These are phyloP conservation scores for Populus tremula DNA, from an alignment of 345 rosid genomes.

Conservation along the genomic window DNA sequence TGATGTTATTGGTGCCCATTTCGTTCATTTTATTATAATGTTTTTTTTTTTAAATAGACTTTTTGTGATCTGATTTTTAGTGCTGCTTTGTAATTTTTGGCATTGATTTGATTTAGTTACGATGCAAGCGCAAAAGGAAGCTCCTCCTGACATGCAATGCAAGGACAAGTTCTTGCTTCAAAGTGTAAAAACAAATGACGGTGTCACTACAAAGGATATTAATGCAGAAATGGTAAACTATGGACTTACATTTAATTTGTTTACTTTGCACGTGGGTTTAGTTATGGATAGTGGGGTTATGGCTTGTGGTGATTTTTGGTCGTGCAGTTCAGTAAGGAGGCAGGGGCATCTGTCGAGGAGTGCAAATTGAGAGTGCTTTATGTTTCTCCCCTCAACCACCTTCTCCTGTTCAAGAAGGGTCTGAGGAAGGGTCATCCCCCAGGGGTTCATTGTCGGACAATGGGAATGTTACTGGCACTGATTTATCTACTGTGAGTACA, in stretches of 20 bases:
- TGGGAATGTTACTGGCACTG: slow-evolving; percentile 50
- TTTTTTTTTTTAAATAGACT: neutral
- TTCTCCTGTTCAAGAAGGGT: slow-evolving; percentile 73
- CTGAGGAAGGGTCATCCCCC: slow-evolving; percentile 75
- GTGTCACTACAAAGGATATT: slow-evolving; percentile 52
- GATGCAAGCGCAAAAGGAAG: slow-evolving; percentile 83
- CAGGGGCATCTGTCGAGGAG: slow-evolving; percentile 69
- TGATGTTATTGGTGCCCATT: slow-evolving; percentile 52
- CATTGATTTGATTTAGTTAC: slow-evolving; percentile 49
- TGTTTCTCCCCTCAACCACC: slow-evolving; percentile 75
- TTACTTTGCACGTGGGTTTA: neutral
- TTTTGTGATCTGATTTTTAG: neutral
- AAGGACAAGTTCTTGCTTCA: slow-evolving; percentile 81
- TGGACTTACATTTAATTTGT: neutral
- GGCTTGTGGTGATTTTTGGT: slow-evolving; percentile 4
- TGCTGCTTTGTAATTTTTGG: neutral
- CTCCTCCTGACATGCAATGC: slow-evolving; percentile 74
- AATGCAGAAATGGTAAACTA: slow-evolving; percentile 62
- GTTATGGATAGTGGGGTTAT: slow-evolving; percentile 8
- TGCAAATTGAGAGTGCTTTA: slow-evolving; percentile 71
- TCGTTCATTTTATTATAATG: neutral
- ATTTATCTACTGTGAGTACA: slow-evolving; percentile 48
- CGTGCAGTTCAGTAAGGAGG: slow-evolving; percentile 67
- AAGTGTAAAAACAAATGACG: slow-evolving; percentile 56
- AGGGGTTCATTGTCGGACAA: slow-evolving; percentile 62